phyloP scores from a whole-genome alignment of 257 asterid genomes.

The Eustoma russellianum region DNA sequence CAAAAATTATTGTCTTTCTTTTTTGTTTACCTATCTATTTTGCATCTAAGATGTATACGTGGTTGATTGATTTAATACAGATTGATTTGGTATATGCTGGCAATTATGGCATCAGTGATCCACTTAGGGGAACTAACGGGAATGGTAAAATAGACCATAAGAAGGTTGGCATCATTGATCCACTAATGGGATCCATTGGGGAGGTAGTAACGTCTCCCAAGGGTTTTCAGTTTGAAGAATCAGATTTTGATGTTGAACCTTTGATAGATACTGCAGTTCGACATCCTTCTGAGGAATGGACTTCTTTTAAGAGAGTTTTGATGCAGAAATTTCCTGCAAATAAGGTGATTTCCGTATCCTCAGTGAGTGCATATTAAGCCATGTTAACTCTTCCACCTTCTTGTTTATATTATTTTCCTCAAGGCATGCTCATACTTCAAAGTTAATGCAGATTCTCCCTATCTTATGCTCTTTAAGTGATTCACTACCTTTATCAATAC shows the following conservation, averaged over 20 bases:
- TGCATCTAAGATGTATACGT: too few species aligned
- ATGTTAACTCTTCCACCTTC: background rate
- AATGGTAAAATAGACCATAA: constrained; percentile 17
- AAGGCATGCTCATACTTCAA: too few species aligned
- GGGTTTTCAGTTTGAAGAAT: constrained; percentile 24
- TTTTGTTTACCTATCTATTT: too few species aligned
- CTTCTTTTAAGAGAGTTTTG: constrained; percentile 50
- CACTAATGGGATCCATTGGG: constrained; percentile 40
- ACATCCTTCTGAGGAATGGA: constrained; percentile 50
- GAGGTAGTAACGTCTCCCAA: constrained; percentile 18
- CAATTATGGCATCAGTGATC: constrained; percentile 40
- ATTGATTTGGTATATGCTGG: constrained; percentile 27
- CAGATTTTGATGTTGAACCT: constrained; percentile 14
- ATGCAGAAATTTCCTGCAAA: constrained; percentile 63
- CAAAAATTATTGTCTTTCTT: too few species aligned
- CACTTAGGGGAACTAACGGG: constrained; percentile 41
- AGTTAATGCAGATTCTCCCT: background rate
- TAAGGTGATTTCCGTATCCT: constrained; percentile 38
- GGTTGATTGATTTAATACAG: constrained; percentile 6
- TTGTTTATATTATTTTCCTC: too few species aligned
- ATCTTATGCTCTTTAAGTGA: background rate
- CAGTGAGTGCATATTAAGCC: constrained; percentile 24
- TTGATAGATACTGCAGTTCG: constrained; percentile 17
- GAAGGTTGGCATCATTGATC: constrained; percentile 41
- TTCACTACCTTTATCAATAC: too few species aligned